Evolutionary conservation across 768 basidiomycete species (phyloP).

Genomic region (Rhizopogon vesiculosus): DNA sequence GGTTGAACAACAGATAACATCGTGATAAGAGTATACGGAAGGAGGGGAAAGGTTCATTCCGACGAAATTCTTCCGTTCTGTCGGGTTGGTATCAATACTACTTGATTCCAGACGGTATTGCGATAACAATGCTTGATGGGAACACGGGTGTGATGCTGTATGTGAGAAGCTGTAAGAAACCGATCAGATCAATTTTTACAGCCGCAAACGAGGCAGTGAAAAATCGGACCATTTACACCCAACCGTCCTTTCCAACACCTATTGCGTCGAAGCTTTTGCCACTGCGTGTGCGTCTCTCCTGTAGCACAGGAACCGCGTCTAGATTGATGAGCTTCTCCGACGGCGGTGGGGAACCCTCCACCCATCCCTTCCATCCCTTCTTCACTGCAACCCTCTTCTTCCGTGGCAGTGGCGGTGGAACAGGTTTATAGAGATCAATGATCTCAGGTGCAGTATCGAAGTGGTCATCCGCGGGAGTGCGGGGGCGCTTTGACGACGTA

Average conservation of each 20-base stretch:
- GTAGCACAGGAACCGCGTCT: slow-evolving; percentile 64
- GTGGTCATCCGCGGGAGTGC: slow-evolving; percentile 62
- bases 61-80: not conserved
- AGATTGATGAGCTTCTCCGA: slow-evolving; percentile 80
- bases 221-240: slow-evolving; percentile 57
- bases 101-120: not conserved
- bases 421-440: not conserved
- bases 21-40: not conserved
- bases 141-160: not conserved
- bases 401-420: slow-evolving; percentile 34
- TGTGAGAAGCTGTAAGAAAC: not conserved
- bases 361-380: slow-evolving; percentile 92
- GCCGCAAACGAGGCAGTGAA: slow-evolving; percentile 10
- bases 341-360: slow-evolving; percentile 78
- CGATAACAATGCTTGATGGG: not conserved
- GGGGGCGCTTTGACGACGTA: slow-evolving; percentile 77
- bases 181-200: not conserved
- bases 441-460: slow-evolving; percentile 10
- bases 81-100: not conserved
- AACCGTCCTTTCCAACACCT: slow-evolving; percentile 70
- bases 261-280: slow-evolving; percentile 84
- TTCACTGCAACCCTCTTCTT: slow-evolving; percentile 61
- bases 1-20: not conserved
- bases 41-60: not conserved
- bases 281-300: slow-evolving; percentile 75